These are phyloP conservation scores for Gloeostereum incarnatum DNA, from an alignment of 768 basidiomycete species.

Conservation along the genomic window DNA sequence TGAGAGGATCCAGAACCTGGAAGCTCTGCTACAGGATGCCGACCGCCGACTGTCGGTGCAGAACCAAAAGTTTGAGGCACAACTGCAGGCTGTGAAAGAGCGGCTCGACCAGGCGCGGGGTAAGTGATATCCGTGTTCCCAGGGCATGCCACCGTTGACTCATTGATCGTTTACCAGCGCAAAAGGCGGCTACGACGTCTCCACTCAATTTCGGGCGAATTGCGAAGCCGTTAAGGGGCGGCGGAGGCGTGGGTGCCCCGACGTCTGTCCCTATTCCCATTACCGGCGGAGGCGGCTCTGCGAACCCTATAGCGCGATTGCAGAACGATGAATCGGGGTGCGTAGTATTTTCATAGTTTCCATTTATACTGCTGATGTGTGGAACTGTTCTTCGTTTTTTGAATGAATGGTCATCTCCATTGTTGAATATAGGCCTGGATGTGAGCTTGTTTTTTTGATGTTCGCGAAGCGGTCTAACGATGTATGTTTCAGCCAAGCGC, in stretches of 20 bases:
- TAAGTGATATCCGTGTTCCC: conserved; percentile 25
- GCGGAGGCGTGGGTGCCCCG: conserved; percentile 46
- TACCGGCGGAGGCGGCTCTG: conserved; percentile 33
- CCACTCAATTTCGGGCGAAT: conserved; percentile 87
- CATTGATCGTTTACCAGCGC: conserved; percentile 38
- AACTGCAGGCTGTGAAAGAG: conserved; percentile 87
- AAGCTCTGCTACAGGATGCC: conserved; percentile 86
- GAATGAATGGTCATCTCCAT: neutral
- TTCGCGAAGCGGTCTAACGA: neutral
- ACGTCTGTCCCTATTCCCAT: conserved; percentile 30
- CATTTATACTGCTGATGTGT: conserved; percentile 8
- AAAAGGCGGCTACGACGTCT: conserved; percentile 65
- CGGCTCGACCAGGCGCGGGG: conserved; percentile 89
- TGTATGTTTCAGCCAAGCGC: conserved; percentile 57
- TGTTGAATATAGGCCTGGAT: conserved; percentile 8
- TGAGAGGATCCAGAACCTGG: conserved; percentile 95
- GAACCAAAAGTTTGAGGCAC: conserved; percentile 93
- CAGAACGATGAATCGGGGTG: conserved; percentile 77
- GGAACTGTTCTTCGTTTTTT: conserved; percentile 1
- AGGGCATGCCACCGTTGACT: conserved; percentile 8
- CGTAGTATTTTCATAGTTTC: conserved; percentile 23
- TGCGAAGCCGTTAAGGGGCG: conserved; percentile 93
- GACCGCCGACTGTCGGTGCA: conserved; percentile 87
- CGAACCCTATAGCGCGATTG: conserved; percentile 59
- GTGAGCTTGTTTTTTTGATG: conserved; percentile 10